phyloP scores from a whole-genome alignment of 768 basidiomycete species.

The Rhizopogon vesiculosus region DNA sequence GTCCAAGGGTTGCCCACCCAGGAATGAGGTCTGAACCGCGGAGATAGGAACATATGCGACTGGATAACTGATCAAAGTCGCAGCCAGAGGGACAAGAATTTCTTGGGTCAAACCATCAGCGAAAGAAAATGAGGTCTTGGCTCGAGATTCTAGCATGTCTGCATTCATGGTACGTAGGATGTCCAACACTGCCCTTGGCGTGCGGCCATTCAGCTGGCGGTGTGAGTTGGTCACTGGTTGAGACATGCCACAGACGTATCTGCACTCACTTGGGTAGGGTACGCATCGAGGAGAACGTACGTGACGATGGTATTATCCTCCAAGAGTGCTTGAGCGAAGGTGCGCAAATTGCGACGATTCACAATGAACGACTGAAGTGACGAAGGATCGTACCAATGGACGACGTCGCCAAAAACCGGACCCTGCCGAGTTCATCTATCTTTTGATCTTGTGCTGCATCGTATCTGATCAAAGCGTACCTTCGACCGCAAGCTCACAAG shows the following conservation, averaged over 20 bases:
- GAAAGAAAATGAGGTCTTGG: constrained; percentile 23
- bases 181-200: constrained; percentile 10
- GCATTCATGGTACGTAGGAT: constrained; percentile 7
- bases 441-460: background rate
- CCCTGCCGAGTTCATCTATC: constrained; percentile 5
- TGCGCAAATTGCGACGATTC: constrained; percentile 26
- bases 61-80: constrained; percentile 56
- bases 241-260: background rate
- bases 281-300: constrained; percentile 16
- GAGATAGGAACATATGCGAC: constrained; percentile 50
- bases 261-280: constrained; percentile 18
- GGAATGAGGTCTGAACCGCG: constrained; percentile 29
- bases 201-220: constrained; percentile 8
- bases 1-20: constrained; percentile 43
- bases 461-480: constrained; percentile 23
- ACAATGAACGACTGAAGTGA: constrained; percentile 55
- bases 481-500: constrained; percentile 34
- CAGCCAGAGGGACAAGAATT: constrained; percentile 49
- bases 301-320: constrained; percentile 4
- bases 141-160: constrained; percentile 5
- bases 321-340: constrained; percentile 7
- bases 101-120: constrained; percentile 20
- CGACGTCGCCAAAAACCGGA: constrained; percentile 34
- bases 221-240: background rate
- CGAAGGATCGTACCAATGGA: constrained; percentile 40